Evolutionary conservation across 164 flowering plant species (phyloP), one percentile per base, ranked within the genome.

Genomic region (Vitis vinifera): DNA sequence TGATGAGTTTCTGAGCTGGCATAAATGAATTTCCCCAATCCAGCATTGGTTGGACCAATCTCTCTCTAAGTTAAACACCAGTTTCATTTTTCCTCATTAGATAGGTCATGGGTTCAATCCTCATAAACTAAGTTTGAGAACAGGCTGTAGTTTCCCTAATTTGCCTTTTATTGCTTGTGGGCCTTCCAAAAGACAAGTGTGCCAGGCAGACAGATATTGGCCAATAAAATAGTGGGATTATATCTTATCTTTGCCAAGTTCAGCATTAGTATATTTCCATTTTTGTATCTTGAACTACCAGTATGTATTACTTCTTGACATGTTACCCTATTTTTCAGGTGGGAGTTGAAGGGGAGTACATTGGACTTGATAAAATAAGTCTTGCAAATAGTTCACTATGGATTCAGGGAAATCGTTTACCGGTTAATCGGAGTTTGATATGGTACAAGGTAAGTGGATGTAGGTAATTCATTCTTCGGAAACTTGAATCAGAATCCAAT

Each of bases 371-470:
- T 53, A 78, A 78, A 23, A 37, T 61, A 2, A 76, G 76, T 66
- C 78, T 67, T 44, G 85, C 83, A 52, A 83, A 83, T 73, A 82
- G 85, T 75, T 77, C 86, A 1, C 44, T 83, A 16, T 88, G 90
- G 92, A 73, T 58, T 51, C 63, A 68, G 3, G 87, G 83, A 13
- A 70, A 44, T 58, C 19, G n/a, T 49, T 1, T 68, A 9, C 87
- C 89, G 29, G 59, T 70, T 30, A 86, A 84, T 53, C 75, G 79
- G 71, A 83, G 82, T 67, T 69, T 88, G 58, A 86, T 81, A 72
- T 88, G 91, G 89, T 85, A 88, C 79, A 86, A 86, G 87, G 89
- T 86, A 72, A 65, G 59, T 30, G 29, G 62, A 53, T 12, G 16
- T 53, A n/a, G 56, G n/a, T 53, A 53, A 53, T 30, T 60, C 63